Evolutionary conservation across 371 early-diverging fungal species (phyloP).

Genomic region (Capillidium rhysosporum): DNA sequence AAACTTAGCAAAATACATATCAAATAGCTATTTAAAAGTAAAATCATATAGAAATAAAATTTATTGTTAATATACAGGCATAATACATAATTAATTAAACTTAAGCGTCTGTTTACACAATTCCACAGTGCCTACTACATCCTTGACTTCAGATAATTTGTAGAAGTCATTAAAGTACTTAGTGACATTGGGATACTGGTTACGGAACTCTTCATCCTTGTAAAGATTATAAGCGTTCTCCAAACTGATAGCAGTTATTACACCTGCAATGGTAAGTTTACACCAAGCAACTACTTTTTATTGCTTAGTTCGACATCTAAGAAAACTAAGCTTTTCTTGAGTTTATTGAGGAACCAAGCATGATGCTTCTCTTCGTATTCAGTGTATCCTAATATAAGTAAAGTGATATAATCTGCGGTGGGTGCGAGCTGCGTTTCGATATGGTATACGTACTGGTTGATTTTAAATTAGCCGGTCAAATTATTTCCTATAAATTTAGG

Average conservation of each 20-base stretch:
- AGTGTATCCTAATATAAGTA: conserved; percentile 39
- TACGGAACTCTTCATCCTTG: not conserved
- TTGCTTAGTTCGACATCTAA: conserved; percentile 51
- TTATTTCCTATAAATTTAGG: conserved; percentile 39
- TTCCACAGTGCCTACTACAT: no score
- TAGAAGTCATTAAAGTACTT: no score
- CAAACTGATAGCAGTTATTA: conserved; percentile 31
- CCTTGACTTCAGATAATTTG: no score
- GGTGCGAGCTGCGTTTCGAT: conserved; percentile 37
- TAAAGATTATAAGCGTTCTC: not conserved
- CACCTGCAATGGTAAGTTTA: conserved; percentile 74
- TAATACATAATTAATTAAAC: no score
- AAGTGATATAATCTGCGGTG: conserved; percentile 29
- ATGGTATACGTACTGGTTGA: conserved; percentile 58
- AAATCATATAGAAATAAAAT: no score
- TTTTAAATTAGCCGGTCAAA: conserved; percentile 46
- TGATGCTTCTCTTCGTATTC: conserved; percentile 45
- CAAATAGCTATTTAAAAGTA: no score
- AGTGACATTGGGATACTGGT: not conserved
- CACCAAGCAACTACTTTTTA: conserved; percentile 82
- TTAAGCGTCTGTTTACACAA: no score
- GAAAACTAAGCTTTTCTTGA: conserved; percentile 33
- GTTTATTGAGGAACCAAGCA: conserved; percentile 40
- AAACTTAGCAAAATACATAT: no score
- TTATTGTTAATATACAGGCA: no score